Evolutionary conservation across 805 yeast species (phyloP).

Genomic region (Hanseniaspora lachancei): DNA sequence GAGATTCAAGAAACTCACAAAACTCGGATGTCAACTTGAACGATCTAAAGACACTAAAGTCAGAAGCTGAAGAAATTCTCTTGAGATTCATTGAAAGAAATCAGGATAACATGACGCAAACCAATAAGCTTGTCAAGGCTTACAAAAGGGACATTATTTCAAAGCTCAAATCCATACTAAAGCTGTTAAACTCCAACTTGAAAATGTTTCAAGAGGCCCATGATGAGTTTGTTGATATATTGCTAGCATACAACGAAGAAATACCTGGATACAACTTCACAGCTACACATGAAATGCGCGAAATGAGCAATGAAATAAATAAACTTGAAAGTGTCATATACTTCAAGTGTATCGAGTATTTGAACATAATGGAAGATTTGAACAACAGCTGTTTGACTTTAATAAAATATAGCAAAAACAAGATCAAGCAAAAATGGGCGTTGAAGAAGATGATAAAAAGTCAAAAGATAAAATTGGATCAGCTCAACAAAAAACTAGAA

Average conservation of each 20-base stretch:
- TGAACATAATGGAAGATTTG: constrained; percentile 24
- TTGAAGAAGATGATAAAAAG: constrained; percentile 19
- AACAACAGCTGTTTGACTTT: constrained; percentile 25
- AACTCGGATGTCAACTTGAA: not conserved
- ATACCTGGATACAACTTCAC: not conserved
- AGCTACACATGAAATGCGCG: not conserved
- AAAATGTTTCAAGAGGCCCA: not conserved
- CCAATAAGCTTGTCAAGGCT: not conserved
- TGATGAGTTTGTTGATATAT: not conserved
- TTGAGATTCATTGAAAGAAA: constrained; percentile 2
- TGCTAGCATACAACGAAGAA: not conserved
- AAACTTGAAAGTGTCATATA: constrained; percentile 23
- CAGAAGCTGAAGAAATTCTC: not conserved
- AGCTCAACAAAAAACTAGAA: constrained; percentile 20
- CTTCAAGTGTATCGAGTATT: constrained; percentile 25
- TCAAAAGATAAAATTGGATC: constrained; percentile 21
- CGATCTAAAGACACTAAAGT: not conserved
- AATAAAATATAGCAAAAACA: constrained; percentile 24
- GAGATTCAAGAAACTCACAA: not conserved
- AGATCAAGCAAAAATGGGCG: constrained; percentile 23
- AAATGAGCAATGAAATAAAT: not conserved
- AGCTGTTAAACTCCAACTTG: not conserved
- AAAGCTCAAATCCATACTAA: not conserved
- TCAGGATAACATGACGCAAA: not conserved
- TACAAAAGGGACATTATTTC: constrained; percentile 2